A percentile compares a stretch with the other conserved stretches of the same genome.
Conservation (phyloP, 164 flowering plant species). For the Taxillus chinensis region DNA sequence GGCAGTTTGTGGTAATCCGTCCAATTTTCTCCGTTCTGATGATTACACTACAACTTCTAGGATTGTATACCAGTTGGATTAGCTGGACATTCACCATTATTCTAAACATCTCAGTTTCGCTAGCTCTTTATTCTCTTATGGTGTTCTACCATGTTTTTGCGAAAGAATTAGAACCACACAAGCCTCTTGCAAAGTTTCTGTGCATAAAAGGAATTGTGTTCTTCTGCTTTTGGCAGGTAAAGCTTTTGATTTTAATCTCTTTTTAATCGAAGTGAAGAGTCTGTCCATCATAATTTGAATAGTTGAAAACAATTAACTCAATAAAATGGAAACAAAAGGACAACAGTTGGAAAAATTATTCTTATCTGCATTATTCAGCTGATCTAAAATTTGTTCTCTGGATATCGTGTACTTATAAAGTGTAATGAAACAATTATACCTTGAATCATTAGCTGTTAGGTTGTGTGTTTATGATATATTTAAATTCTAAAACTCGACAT, state of each 20-base stretch:
- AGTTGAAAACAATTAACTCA: not conserved
- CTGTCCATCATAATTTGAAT: not conserved
- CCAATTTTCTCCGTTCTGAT: slow-evolving; percentile 82
- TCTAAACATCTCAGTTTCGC: slow-evolving; percentile 74
- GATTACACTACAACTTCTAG: slow-evolving; percentile 69
- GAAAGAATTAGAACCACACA: slow-evolving; percentile 88
- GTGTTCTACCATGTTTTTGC: slow-evolving; percentile 85
- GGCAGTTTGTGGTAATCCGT: slow-evolving; percentile 92
- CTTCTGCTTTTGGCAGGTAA: slow-evolving; percentile 99
- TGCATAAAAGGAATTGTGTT: slow-evolving; percentile 95
- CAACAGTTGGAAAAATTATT: not conserved
- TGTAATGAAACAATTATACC: not conserved
- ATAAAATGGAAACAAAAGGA: not conserved
- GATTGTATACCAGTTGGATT: slow-evolving; percentile 70
- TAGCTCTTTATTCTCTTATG: slow-evolving; percentile 88
- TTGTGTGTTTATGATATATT: not conserved
- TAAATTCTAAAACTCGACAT: too few relatives aligned
- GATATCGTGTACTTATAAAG: not conserved
- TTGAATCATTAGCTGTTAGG: not conserved
- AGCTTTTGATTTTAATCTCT: not conserved
- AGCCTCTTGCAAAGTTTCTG: slow-evolving; percentile 86
- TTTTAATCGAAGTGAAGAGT: not conserved
- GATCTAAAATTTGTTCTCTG: not conserved
- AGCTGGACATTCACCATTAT: slow-evolving; percentile 90
- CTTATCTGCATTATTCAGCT: too few relatives aligned